Evolutionary conservation across 495 filamentous ascomycete genomes (phyloP).

Genomic region (Hypomontagnella submonticulosa): DNA sequence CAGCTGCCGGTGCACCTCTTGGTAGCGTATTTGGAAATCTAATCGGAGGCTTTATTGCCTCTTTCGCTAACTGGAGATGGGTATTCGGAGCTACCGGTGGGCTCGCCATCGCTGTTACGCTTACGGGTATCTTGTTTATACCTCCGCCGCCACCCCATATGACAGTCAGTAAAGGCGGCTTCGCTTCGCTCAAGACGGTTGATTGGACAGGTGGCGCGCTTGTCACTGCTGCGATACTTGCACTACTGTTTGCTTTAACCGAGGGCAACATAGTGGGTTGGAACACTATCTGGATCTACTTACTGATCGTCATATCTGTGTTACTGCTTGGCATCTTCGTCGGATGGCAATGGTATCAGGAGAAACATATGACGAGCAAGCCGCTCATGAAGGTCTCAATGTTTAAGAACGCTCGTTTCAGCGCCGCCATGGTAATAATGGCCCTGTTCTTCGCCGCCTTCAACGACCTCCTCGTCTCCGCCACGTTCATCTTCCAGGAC

Average conservation of each 20-base stretch:
- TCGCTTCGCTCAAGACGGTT: constrained; percentile 56
- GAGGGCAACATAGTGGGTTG: constrained; percentile 75
- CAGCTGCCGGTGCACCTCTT: constrained; percentile 67
- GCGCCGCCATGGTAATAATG: constrained; percentile 69
- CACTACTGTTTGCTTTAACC: constrained; percentile 70
- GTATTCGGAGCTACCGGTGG: constrained; percentile 74
- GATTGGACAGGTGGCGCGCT: constrained; percentile 74
- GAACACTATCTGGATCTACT: constrained; percentile 71
- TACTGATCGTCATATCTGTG: constrained; percentile 70
- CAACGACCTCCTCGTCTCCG: constrained; percentile 68
- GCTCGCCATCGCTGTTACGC: constrained; percentile 67
- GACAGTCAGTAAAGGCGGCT: constrained; percentile 38
- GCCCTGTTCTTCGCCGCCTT: constrained; percentile 68
- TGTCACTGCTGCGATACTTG: constrained; percentile 70
- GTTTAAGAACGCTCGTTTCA: constrained; percentile 64
- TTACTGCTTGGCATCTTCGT: constrained; percentile 68
- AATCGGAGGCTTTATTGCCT: constrained; percentile 62
- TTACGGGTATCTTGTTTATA: constrained; percentile 71
- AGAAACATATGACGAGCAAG: constrained; percentile 53
- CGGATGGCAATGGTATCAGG: constrained; percentile 71
- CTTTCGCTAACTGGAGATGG: constrained; percentile 69
- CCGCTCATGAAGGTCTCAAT: constrained; percentile 70
- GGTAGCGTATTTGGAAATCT: constrained; percentile 68
- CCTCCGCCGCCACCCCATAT: constrained; percentile 64
- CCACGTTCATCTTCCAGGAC: constrained; percentile 72